Evolutionary conservation across 2,329 filamentous ascomycete genomes (phyloP), one percentile per base, ranked within the genome.

Genomic region (Torrubiella hemipterigena): DNA sequence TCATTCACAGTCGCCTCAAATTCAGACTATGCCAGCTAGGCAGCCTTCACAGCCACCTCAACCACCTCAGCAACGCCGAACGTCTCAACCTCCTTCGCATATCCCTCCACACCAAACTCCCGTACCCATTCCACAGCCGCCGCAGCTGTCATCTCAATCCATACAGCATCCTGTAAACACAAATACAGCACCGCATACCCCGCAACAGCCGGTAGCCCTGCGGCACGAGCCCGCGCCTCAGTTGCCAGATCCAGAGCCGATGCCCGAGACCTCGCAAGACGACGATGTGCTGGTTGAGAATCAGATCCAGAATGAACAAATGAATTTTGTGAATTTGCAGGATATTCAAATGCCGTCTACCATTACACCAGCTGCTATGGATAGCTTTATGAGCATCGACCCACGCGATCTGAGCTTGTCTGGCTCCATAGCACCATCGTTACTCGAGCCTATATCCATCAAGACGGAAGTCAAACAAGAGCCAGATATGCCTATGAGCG

Each of bases 261-360:
- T 40, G 25, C 33, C 36, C 6, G 30, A 33, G 18, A 32, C 27
- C 26, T 26, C 37, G 10, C 21, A 29, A 9, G 31, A 33, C 6
- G 31, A 39, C 10, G 33, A 36, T n/a, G n/a, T 18, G 4, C 36
- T 37, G 15, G 18, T 33, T 4, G 29, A 34, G 10, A 26, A 31
- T 10, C 34, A 34, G 23, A 23, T 35, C 23, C 32, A 31, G 16
- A 20, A 15, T 15, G 24, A 29, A 13, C 25, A 32, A 20, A 28
- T 50, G 30, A 46, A 54, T 27, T 58, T 52, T 40, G 56, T 59
- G 21, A 59, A 56, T 25, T 40, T 56, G 24, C 52, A 56, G 33
- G 52, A 58, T 27, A 55, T 59, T 13, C 52, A 58, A 27, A 47
- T n/a, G n/a, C n/a, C n/a, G 47, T 5, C 42, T 43, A 15, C 42